Conservation (phyloP, 768 basidiomycete species). For the Tricholoma sp. region DNA sequence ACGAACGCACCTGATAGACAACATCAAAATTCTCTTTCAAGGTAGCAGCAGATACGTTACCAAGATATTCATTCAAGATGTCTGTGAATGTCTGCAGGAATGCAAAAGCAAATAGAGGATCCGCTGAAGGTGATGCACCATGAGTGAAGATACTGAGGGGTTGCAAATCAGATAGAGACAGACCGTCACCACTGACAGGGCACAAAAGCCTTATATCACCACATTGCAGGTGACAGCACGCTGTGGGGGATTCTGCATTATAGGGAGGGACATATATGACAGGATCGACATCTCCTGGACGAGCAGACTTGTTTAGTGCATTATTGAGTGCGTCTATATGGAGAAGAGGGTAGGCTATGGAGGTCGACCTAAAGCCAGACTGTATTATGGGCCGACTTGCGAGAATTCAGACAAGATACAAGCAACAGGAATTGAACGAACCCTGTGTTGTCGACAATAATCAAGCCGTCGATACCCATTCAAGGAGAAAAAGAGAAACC, state of each 20-base stretch:
- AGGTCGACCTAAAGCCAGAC: slow-evolving; percentile 79
- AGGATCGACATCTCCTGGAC: slow-evolving; percentile 59
- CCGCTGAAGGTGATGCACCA: slow-evolving; percentile 45
- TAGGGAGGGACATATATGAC: slow-evolving; percentile 62
- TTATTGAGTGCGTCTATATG: slow-evolving; percentile 84
- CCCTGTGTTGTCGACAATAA: slow-evolving; percentile 73
- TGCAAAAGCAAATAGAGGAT: slow-evolving; percentile 85
- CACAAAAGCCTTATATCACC: slow-evolving; percentile 75
- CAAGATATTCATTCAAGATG: slow-evolving; percentile 83
- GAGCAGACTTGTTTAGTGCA: slow-evolving; percentile 53
- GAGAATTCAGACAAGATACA: slow-evolving; percentile 15
- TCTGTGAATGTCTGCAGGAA: slow-evolving; percentile 84
- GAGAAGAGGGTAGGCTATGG: slow-evolving; percentile 73
- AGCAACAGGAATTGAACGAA: slow-evolving; percentile 30
- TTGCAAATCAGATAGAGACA: slow-evolving; percentile 21
- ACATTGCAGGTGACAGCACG: slow-evolving; percentile 77
- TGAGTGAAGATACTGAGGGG: slow-evolving; percentile 1
- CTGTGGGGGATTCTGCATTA: slow-evolving; percentile 49
- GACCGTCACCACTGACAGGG: slow-evolving; percentile 82
- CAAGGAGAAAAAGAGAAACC: not conserved
- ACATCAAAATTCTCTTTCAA: slow-evolving; percentile 92
- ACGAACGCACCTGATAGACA: slow-evolving; percentile 74
- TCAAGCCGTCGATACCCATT: slow-evolving; percentile 81
- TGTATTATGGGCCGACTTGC: slow-evolving; percentile 76
- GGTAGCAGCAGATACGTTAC: slow-evolving; percentile 70